phyloP scores from a whole-genome alignment of 495 filamentous ascomycete species.

The Tuber brumale region DNA sequence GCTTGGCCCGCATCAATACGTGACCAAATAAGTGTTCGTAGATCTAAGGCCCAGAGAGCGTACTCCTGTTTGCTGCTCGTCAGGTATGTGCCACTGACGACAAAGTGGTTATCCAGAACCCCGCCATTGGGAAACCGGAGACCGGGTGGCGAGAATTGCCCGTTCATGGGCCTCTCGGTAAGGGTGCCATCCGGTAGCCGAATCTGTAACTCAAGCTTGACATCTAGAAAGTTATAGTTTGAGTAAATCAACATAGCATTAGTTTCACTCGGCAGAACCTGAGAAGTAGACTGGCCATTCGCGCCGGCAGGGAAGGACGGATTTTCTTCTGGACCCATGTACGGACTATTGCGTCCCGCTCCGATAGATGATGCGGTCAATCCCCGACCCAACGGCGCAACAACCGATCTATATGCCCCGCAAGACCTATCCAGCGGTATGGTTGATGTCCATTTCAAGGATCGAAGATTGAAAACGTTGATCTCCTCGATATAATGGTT shows the following conservation, averaged over 20 bases:
- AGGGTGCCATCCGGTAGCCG: constrained; percentile 76
- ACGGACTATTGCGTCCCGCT: constrained; percentile 28
- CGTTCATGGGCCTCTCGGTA: constrained; percentile 80
- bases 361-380: constrained; percentile 70
- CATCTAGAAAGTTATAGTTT: constrained; percentile 97
- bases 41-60: constrained; percentile 88
- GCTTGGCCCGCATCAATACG: constrained; percentile 90
- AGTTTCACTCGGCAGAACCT: constrained; percentile 48
- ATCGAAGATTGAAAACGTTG: constrained; percentile 95
- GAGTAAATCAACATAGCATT: constrained; percentile 95
- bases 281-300: constrained; percentile 14
- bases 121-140: constrained; percentile 92
- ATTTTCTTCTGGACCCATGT: constrained; percentile 37
- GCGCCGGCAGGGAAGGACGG: constrained; percentile 30
- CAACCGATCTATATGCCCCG: constrained; percentile 91
- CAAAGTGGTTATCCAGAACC: constrained; percentile 87
- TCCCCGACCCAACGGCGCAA: constrained; percentile 60
- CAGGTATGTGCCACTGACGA: constrained; percentile 92
- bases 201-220: constrained; percentile 90
- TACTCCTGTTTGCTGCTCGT: constrained; percentile 98
- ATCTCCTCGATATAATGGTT: constrained; percentile 99
- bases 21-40: constrained; percentile 81
- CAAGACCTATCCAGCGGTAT: constrained; percentile 78
- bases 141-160: constrained; percentile 78
- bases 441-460: constrained; percentile 88